Evolutionary conservation across 2,329 filamentous ascomycete species (phyloP), one percentile per base, ranked within the genome.

Genomic region (Parascedosporium putredinis): DNA sequence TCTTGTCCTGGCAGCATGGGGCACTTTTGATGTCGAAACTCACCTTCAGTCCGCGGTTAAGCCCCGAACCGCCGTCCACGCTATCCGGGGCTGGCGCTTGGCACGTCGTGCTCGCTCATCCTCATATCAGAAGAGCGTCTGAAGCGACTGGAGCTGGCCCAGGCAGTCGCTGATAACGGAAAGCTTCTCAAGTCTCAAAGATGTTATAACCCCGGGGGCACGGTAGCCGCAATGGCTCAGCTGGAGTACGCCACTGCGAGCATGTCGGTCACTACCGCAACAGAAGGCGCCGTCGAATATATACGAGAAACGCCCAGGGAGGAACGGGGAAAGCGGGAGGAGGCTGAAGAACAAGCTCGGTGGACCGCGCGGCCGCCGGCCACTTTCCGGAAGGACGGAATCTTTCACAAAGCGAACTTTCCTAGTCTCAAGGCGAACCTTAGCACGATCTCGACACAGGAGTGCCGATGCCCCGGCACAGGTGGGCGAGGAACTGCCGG

Each of bases 121-220:
- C 60, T 76, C 23, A 64, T 80, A 50, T 67, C 76, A 51, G 76
- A 80, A 61, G 76, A 80, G 60, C 74, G 75, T 45, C 70, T 76
- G 52, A 73, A 74, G 51, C 71, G 75, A 23, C 72, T 79, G 53
- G 72, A 72, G 50, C 66, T 75, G 42, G 69, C 74, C 29, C 67
- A 67, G 42, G 65, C 72, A 18, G 72, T 74, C 14, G 66, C 76
- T 31, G 67, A 74, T 3, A 79, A 79, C 65, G 74, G 54, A 8
- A 49, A 48, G n/a, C 14, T 54, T n/a, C 24, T 55, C 12, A 50
- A 47, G 23, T 51, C 51, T 18, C 54, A 54, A 31, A 43, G 52
- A 14, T 51, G 54, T 27, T 55, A 55, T 27, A 47, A 51, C 25
- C 44, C 52, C 3, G 54, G 49, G 6, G 54, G 52, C 7, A 45